Evolutionary conservation across 1,139 yeast genomes (phyloP).

Genomic region (Geotrichum europaeum): DNA sequence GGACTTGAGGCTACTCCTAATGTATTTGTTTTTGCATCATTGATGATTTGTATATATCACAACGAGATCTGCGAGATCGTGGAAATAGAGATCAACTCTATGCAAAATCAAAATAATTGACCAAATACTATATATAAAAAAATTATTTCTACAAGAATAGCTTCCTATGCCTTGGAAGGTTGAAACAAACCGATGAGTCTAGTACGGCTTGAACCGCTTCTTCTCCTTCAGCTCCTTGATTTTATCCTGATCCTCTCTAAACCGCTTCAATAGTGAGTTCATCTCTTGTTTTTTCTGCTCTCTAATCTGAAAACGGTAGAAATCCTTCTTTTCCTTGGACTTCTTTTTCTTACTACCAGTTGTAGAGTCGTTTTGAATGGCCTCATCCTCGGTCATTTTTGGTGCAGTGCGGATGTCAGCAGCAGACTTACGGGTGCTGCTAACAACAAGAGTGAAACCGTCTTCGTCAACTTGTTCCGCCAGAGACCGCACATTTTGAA

Average conservation of each 20-base stretch:
- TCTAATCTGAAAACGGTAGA: constrained; percentile 93
- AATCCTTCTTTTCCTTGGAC: constrained; percentile 81
- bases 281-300: constrained; percentile 89
- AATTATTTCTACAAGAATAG: not conserved
- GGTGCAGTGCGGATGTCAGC: constrained; percentile 34
- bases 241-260: constrained; percentile 84
- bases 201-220: constrained; percentile 82
- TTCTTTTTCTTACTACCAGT: constrained; percentile 51
- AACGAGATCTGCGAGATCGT: too few species aligned
- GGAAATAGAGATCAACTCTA: not conserved
- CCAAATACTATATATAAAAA: not conserved
- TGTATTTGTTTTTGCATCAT: too few species aligned
- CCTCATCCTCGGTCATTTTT: constrained; percentile 39
- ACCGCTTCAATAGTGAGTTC: constrained; percentile 76
- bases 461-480: constrained; percentile 66
- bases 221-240: constrained; percentile 72
- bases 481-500: constrained; percentile 46
- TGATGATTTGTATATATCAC: too few species aligned
- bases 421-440: constrained; percentile 64
- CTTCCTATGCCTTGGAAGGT: not conserved
- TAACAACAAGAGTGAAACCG: constrained; percentile 85
- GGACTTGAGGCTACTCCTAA: too few species aligned
- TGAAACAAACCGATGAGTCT: constrained; percentile 15
- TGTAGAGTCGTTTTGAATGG: constrained; percentile 31
- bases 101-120: not conserved